Conservation (phyloP, 208 protist species). For the Wallacemonas rigidus region DNA sequence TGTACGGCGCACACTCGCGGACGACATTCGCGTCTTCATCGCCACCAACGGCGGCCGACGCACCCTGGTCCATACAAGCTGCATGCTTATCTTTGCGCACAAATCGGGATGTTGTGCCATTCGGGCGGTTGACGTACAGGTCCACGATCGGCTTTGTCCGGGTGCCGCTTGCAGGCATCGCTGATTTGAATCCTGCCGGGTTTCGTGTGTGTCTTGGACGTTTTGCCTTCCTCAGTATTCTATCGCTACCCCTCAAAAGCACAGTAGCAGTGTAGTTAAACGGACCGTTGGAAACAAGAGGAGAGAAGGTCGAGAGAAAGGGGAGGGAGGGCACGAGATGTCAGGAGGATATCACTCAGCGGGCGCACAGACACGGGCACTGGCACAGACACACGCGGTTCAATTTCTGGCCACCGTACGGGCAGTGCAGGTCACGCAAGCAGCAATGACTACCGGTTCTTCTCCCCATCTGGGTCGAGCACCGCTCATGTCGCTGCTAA, state of each 20-base stretch:
- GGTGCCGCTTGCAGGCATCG: background rate
- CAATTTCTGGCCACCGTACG: no score
- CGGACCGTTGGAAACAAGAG: background rate
- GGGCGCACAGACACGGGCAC: background rate
- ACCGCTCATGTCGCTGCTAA: no score
- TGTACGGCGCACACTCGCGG: slow-evolving; percentile 80
- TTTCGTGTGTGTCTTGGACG: background rate
- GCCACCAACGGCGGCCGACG: slow-evolving; percentile 24
- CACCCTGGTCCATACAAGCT: background rate
- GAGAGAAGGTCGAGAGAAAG: background rate
- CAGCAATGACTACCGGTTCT: no score
- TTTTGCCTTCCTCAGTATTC: no score
- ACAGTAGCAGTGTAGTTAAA: no score
- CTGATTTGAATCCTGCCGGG: background rate
- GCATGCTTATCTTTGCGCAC: slow-evolving; percentile 40
- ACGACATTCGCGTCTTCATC: slow-evolving; percentile 79
- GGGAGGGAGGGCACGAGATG: background rate
- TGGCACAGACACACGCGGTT: background rate
- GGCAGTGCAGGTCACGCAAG: no score
- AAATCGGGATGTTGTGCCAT: slow-evolving; percentile 64
- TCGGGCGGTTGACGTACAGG: slow-evolving; percentile 62
- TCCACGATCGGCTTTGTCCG: slow-evolving; percentile 48
- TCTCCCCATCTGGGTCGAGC: no score
- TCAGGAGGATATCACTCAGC: no score
- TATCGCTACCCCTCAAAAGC: no score